A percentile compares a stretch with the other conserved stretches of the same genome.
Evolutionary conservation across 2,329 filamentous ascomycete species (phyloP).

Genomic region (Fusarium avenaceum): DNA sequence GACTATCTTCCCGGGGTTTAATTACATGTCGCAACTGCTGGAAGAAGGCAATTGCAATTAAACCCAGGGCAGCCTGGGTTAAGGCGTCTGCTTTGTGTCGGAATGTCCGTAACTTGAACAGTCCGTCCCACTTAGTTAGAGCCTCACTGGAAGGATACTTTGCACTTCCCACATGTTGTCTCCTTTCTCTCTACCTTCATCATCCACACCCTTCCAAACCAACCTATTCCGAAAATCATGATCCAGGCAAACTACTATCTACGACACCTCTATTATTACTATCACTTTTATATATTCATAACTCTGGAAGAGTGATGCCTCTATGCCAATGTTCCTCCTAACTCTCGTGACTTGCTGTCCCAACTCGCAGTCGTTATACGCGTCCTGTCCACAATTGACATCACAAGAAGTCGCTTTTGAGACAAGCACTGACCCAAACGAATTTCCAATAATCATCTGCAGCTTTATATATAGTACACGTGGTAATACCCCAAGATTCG

Average conservation of each 20-base stretch:
- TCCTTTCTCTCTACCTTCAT: not conserved
- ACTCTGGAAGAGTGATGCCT: no score
- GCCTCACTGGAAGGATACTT: not conserved
- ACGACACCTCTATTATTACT: not conserved
- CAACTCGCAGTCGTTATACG: not conserved
- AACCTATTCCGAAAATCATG: not conserved
- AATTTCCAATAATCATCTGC: not conserved
- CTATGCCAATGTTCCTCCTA: not conserved
- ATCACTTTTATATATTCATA: not conserved
- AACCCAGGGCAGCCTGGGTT: not conserved
- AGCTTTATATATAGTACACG: not conserved
- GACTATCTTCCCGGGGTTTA: not conserved
- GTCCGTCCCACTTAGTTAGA: conserved; percentile 6
- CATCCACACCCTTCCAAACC: not conserved
- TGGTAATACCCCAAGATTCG: no score
- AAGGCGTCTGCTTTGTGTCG: not conserved
- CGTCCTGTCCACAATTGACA: not conserved
- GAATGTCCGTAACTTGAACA: not conserved
- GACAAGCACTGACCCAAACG: not conserved
- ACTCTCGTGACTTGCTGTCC: not conserved
- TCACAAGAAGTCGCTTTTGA: not conserved
- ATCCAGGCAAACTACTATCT: not conserved
- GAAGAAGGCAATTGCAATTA: not conserved
- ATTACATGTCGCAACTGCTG: not conserved
- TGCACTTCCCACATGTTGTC: not conserved